Percentiles rank a stretch among this genome's conserved stretches.
Conservation (phyloP, 257 asterid genomes). For the Cinchona pubescens region DNA sequence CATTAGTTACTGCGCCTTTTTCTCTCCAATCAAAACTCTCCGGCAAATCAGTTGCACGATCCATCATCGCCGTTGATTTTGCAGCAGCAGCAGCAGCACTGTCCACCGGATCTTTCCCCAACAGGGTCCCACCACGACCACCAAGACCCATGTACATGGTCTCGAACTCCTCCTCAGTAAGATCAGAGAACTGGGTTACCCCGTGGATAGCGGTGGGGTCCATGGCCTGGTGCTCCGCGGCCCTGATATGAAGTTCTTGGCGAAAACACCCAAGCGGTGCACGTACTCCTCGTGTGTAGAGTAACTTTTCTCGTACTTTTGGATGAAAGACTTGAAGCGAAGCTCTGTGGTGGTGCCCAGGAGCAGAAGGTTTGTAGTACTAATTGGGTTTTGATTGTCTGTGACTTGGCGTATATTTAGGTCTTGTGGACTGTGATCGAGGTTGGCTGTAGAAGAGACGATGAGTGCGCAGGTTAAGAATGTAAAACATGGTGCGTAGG, state of each 20-base stretch:
- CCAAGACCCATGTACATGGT: conserved; percentile 66
- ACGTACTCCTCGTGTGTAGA: conserved; percentile 62
- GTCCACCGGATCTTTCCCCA: not conserved
- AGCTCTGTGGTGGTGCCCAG: conserved; percentile 67
- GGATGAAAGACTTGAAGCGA: conserved; percentile 53
- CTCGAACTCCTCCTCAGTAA: conserved; percentile 67
- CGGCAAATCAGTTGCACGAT: conserved; percentile 60
- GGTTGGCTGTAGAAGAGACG: conserved; percentile 4
- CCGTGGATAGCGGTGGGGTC: conserved; percentile 91
- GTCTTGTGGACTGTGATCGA: conserved; percentile 27
- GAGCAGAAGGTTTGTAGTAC: conserved; percentile 32
- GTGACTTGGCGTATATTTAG: conserved; percentile 66
- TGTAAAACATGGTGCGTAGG: conserved; percentile 27
- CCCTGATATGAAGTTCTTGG: conserved; percentile 62
- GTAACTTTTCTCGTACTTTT: conserved; percentile 58
- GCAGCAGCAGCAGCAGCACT: too few species aligned
- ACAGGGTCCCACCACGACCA: not conserved
- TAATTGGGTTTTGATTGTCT: conserved; percentile 27
- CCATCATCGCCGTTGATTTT: conserved; percentile 44
- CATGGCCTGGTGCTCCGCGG: conserved; percentile 83
- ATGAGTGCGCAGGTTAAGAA: conserved; percentile 50
- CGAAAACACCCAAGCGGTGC: conserved; percentile 77
- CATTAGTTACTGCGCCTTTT: conserved; percentile 86
- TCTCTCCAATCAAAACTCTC: conserved; percentile 90
- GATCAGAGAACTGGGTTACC: conserved; percentile 72